Conservation (phyloP, 129 eudicot species). For the Oenanthe sinensis region DNA sequence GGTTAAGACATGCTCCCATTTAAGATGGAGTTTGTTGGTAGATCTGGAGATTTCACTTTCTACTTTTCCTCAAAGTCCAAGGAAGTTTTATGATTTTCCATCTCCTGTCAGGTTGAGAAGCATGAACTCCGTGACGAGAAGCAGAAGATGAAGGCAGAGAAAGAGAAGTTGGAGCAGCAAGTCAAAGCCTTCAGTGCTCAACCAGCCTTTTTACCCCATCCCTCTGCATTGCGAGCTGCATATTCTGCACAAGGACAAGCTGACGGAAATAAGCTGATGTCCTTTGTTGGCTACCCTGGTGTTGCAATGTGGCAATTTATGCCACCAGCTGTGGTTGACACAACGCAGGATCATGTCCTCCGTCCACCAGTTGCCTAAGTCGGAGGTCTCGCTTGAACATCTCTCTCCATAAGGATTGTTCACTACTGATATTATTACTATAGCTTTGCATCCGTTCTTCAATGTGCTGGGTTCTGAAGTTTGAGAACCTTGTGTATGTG, state of each 20-base stretch:
- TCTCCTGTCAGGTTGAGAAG: constrained; percentile 50
- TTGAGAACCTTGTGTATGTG: constrained; percentile 16
- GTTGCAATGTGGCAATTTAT: constrained; percentile 89
- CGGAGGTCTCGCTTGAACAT: constrained; percentile 14
- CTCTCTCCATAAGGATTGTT: constrained; percentile 8
- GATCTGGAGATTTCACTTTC: neutral
- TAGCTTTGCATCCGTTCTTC: constrained; percentile 10
- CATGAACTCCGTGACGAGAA: constrained; percentile 76
- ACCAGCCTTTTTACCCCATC: constrained; percentile 48
- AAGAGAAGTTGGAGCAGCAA: constrained; percentile 74
- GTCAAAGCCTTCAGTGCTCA: constrained; percentile 40
- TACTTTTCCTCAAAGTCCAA: neutral
- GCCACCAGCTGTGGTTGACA: constrained; percentile 75
- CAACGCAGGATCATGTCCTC: constrained; percentile 71
- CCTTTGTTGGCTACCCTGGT: constrained; percentile 62
- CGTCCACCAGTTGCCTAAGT: constrained; percentile 78
- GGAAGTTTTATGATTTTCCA: neutral
- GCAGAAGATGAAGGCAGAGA: constrained; percentile 53
- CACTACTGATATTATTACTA: neutral
- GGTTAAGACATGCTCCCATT: neutral
- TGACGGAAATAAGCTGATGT: constrained; percentile 63
- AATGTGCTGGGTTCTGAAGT: constrained; percentile 14
- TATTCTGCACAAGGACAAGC: constrained; percentile 51
- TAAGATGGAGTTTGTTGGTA: neutral
- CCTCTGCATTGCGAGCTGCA: constrained; percentile 47